These are phyloP conservation scores for Russula abietina DNA, from an alignment of 768 basidiomycete genomes.

Conservation along the genomic window DNA sequence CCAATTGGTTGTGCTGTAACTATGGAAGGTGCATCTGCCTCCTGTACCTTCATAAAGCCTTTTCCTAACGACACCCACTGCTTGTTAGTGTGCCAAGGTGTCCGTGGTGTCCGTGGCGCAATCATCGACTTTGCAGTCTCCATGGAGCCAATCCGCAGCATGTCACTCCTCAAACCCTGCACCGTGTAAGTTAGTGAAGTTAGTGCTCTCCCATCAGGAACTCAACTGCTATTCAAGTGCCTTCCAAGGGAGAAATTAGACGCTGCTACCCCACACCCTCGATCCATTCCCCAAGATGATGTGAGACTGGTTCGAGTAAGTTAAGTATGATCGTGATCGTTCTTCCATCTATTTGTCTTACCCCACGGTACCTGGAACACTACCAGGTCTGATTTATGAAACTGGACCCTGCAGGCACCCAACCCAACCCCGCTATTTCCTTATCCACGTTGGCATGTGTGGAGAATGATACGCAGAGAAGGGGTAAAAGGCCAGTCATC, in stretches of 20 bases:
- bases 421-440: neutral
- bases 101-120: neutral
- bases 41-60: conserved; percentile 4
- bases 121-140: neutral
- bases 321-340: neutral
- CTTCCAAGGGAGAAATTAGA: neutral
- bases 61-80: neutral
- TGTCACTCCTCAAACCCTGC: neutral
- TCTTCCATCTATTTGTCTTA: neutral
- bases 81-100: neutral
- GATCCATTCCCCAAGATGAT: neutral
- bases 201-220: neutral
- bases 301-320: neutral
- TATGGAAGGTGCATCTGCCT: neutral
- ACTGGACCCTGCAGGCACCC: conserved; percentile 10
- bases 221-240: neutral
- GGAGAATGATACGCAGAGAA: neutral
- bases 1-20: neutral
- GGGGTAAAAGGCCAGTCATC: neutral
- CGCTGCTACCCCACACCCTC: neutral
- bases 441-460: neutral
- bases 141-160: neutral
- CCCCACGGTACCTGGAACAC: neutral
- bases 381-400: neutral
- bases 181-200: neutral